Base-by-base conservation (phyloP, 169 alveolate genomes). In the Plasmodium adleri region DNA sequence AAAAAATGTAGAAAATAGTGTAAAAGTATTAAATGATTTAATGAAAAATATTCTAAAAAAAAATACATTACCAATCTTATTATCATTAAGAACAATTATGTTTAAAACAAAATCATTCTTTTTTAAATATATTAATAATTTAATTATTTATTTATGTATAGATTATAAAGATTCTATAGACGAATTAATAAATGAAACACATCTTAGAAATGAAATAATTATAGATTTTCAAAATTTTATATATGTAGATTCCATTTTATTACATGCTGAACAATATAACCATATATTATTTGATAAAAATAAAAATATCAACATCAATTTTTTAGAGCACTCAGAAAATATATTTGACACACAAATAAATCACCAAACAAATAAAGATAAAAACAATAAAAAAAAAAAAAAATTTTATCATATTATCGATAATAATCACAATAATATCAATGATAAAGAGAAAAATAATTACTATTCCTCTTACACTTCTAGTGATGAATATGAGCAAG, bases 31-130 rank as follows among this genome's bases (percentile, higher is more conserved):
- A 24, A 63, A 76, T 43, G 89, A 76, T 43, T 66, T 76, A 13
- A 76, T 76, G 89, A 76, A 76, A 76, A 76, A 76, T 76, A 76
- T 76, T 64, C 32, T 76, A 76, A 76, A 76, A 76, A 76, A 76
- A 63, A 76, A 76, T 45, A 76, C 89, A 7, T 76, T 76, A 22
- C 89, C 89, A 3, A 76, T 76, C 10, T 76, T 76, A 45, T 22
- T 76, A 52, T 76, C 89, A 24, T 59, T 76, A 4, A 28, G 89
- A 22, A 54, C 76, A 15, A 76, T 76, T 43, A 76, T 76, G 89
- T 56, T 76, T 1, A 76, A 76, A 58, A 43, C 75, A 0, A 76
- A 76, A 76, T 76, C 89, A 3, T 76, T 76, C 47, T 76, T 76
- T 68, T 76, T 64, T 59, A 76, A 76, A 24, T 56, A 76, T 22